Percentiles rank a stretch among this genome's conserved stretches.
phyloP scores from a whole-genome alignment of 495 filamentous ascomycete species.

The Collariella sp. region DNA sequence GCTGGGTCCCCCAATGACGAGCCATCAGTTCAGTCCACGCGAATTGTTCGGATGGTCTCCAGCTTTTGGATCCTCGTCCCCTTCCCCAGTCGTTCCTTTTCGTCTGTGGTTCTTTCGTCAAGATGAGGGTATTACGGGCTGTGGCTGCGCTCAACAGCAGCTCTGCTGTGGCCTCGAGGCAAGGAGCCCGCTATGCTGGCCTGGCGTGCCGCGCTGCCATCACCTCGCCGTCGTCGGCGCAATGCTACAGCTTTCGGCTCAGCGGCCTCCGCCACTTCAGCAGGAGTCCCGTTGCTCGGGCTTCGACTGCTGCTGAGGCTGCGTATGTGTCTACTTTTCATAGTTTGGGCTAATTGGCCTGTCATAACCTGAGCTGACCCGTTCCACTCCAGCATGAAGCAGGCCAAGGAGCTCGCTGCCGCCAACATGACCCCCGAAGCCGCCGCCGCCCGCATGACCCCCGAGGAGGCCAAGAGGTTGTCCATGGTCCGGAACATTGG shows the following conservation, averaged over 20 bases:
- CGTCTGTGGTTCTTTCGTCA: conserved; percentile 17
- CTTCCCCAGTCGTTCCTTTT: conserved; percentile 20
- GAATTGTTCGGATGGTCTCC: conserved; percentile 3
- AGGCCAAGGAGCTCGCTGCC: conserved; percentile 36
- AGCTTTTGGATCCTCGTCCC: conserved; percentile 11
- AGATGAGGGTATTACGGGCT: conserved; percentile 39
- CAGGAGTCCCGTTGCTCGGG: conserved; percentile 14
- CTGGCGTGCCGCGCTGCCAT: conserved; percentile 17
- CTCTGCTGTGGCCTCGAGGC: conserved; percentile 26
- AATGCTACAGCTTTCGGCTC: conserved; percentile 14
- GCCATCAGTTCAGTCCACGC: conserved; percentile 3
- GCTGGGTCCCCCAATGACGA: conserved; percentile 11
- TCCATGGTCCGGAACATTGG: conserved; percentile 88
- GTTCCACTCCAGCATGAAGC: conserved; percentile 28
- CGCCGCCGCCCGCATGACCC: conserved; percentile 53
- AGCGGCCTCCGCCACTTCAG: conserved; percentile 25
- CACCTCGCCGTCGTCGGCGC: conserved; percentile 4
- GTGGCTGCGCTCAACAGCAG: conserved; percentile 36
- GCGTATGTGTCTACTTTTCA: conserved; percentile 19
- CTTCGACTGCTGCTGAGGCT: conserved; percentile 26
- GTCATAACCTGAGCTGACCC: conserved; percentile 2
- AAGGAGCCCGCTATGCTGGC: conserved; percentile 27
- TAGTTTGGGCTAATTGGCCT: background rate
- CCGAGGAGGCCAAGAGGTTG: conserved; percentile 66
- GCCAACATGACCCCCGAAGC: conserved; percentile 39